Percentiles rank a stretch among this genome's conserved stretches.
Conservation (phyloP, 2,329 filamentous ascomycete species). For the Aspergillus hiratsukae region DNA sequence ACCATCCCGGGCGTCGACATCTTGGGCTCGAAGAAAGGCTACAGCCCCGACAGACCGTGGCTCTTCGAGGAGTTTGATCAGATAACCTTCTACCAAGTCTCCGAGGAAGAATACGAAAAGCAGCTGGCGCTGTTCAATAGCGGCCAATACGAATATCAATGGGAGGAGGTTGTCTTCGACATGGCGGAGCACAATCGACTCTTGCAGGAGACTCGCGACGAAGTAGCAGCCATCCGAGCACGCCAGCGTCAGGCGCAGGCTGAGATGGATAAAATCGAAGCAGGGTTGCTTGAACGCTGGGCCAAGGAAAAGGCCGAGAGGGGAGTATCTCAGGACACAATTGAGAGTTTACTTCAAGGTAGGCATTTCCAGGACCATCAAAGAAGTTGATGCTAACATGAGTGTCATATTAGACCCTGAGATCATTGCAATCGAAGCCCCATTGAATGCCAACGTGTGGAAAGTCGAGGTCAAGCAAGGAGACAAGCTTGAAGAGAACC, state of each 20-base stretch:
- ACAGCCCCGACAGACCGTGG: constrained; percentile 46
- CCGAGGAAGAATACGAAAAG: constrained; percentile 48
- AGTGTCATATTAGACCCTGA: constrained; percentile 25
- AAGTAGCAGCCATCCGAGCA: constrained; percentile 44
- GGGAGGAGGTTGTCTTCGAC: constrained; percentile 49
- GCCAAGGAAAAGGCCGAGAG: constrained; percentile 43
- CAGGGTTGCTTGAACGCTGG: constrained; percentile 34
- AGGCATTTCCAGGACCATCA: constrained; percentile 6
- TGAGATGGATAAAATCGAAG: constrained; percentile 37
- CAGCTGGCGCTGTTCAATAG: constrained; percentile 47
- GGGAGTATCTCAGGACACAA: constrained; percentile 46
- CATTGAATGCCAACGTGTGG: constrained; percentile 52
- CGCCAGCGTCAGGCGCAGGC: constrained; percentile 48
- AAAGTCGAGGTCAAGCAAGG: constrained; percentile 46
- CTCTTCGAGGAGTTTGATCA: constrained; percentile 56
- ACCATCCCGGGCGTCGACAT: constrained; percentile 53
- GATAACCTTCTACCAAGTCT: constrained; percentile 52
- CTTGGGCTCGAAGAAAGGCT: constrained; percentile 49
- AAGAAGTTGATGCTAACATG: not conserved
- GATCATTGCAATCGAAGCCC: constrained; percentile 37
- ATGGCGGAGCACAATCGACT: constrained; percentile 53
- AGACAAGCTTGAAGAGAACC: constrained; percentile 38
- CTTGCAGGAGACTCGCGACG: constrained; percentile 43
- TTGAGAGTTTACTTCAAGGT: constrained; percentile 49
- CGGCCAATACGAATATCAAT: constrained; percentile 51